phyloP scores from a whole-genome alignment of 176 grass and related monocot genomes.

The Carex littledalei region DNA sequence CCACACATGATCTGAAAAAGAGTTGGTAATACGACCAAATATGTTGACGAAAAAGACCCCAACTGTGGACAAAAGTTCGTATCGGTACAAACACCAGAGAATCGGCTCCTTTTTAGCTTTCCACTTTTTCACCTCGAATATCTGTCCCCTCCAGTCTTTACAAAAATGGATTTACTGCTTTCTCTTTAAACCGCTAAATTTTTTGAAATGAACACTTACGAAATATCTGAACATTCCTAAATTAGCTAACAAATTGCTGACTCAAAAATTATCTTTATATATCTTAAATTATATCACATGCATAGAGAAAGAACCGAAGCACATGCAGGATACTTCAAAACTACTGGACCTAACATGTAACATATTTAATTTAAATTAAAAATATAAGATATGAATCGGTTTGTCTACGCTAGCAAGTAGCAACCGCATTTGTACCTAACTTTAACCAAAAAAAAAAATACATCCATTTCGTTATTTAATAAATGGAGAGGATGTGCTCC shows the following conservation, averaged over 20 bases:
- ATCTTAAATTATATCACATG: background rate
- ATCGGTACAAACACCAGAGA: conserved; percentile 18
- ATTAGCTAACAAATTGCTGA: background rate
- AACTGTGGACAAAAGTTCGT: conserved; percentile 2
- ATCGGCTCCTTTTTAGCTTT: conserved; percentile 18
- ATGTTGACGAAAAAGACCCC: background rate
- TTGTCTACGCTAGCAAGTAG: background rate
- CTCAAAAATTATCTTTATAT: background rate
- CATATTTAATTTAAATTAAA: background rate
- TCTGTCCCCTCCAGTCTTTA: background rate
- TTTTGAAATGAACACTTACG: background rate
- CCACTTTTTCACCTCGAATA: background rate
- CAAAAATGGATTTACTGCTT: background rate
- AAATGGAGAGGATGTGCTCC: background rate
- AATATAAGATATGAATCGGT: background rate
- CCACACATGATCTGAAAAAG: background rate
- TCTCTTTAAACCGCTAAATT: background rate
- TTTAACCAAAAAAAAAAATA: background rate
- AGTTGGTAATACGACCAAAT: background rate
- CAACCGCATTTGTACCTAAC: background rate
- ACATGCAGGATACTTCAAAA: background rate
- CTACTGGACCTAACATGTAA: conserved; percentile 5
- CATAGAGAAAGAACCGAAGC: background rate
- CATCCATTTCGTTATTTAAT: background rate
- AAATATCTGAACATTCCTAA: background rate